A percentile compares a stretch with the other conserved stretches of the same genome.
Evolutionary conservation across 805 yeast genomes (phyloP).

Genomic region (Nakazawaea ambrosiae): DNA sequence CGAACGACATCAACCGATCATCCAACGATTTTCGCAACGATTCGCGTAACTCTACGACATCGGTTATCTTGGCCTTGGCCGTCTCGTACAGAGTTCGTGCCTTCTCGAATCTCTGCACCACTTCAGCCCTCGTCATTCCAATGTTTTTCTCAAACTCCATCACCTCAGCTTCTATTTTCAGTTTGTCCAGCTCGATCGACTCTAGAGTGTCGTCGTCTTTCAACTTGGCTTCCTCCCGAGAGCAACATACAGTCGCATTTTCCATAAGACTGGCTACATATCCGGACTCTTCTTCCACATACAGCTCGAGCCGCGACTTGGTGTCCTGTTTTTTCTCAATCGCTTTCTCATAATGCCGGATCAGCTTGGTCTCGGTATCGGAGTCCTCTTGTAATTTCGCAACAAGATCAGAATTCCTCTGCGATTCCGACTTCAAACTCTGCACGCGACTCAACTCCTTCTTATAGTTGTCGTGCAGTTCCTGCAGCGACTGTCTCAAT

Average conservation of each 20-base stretch:
- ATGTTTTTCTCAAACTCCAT: constrained; percentile 43
- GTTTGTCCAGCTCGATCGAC: constrained; percentile 42
- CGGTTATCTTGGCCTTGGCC: constrained; percentile 32
- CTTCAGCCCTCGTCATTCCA: constrained; percentile 51
- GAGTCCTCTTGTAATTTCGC: not conserved
- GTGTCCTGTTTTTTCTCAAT: constrained; percentile 21
- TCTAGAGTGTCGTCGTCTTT: constrained; percentile 35
- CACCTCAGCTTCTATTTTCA: constrained; percentile 37
- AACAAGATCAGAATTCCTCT: not conserved
- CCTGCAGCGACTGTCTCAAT: not conserved
- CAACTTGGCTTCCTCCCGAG: constrained; percentile 36
- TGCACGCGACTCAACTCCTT: constrained; percentile 10
- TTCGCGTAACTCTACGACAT: constrained; percentile 24
- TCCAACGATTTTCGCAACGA: constrained; percentile 29
- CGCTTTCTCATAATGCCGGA: constrained; percentile 11
- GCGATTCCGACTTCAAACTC: constrained; percentile 13
- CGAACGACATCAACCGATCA: constrained; percentile 35
- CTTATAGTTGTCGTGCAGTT: constrained; percentile 9
- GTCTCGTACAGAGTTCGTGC: constrained; percentile 35
- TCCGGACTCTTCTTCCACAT: constrained; percentile 18
- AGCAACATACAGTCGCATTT: constrained; percentile 36
- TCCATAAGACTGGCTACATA: constrained; percentile 11
- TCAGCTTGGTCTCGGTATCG: constrained; percentile 17
- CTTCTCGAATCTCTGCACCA: constrained; percentile 37
- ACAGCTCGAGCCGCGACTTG: constrained; percentile 20